Base-by-base conservation (phyloP, 805 yeast species). In the Monosporozyma aquatica region DNA sequence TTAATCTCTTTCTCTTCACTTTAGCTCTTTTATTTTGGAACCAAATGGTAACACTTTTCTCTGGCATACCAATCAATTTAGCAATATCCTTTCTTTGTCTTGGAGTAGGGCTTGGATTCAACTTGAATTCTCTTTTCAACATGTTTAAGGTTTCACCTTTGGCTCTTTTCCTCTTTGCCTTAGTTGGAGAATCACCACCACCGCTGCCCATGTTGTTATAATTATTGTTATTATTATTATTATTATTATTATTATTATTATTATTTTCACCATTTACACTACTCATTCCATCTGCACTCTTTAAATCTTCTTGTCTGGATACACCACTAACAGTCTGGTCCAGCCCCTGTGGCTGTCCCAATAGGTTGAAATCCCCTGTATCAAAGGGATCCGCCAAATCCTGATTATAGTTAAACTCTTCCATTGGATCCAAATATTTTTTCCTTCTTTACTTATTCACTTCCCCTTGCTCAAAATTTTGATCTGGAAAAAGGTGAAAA, bases 31-130 rank as follows among this genome's bases (percentile, higher is more conserved):
- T 68, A 58, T 87, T 87, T 61, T 87, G 97, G 55, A 86, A 87
- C 96, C 96, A 87, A 34, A 87, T 87, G 43, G 95, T 71, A 2
- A 87, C 95, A 11, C 89, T 85, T 47, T 92, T 74, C 53, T 87
- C 95, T 11, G 87, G 76, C 84, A 87, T 80, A 15, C 81, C 83
- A 1, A 94, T 83, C 46, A 71, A 71, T 2, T 72, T 76, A 30
- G 92, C 78, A 29, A 87, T 77, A 24, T 70, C 73, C 54, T 80
- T 80, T 32, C 96, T 67, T 43, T 74, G 73, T 32, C 80, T 80
- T 0, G 89, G 78, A 24, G 76, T 69, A 0, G 96, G 96, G 50
- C 82, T 84, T 24, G 85, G 82, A 50, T 84, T 84, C 40, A 65
- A 67, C 40, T 72, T 74, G 57, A 85, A 87, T 56, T 83, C 94